Evolutionary conservation across 768 basidiomycete genomes (phyloP).

Genomic region (Rickenella mellea): DNA sequence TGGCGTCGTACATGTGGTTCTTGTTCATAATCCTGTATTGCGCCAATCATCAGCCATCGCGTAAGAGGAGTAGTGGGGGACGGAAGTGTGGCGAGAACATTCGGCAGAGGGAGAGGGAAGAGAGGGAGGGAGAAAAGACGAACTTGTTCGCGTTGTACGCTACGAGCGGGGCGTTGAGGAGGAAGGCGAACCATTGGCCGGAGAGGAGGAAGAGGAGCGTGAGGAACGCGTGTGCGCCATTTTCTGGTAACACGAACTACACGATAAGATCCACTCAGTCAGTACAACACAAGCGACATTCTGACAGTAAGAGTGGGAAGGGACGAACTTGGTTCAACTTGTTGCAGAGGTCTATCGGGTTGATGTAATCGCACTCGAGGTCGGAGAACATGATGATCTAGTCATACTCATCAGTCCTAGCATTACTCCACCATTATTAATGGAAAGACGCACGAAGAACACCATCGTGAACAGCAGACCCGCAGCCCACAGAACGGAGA

Average conservation of each 20-base stretch:
- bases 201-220: conserved; percentile 84
- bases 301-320: background rate
- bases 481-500: conserved; percentile 91
- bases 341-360: conserved; percentile 99
- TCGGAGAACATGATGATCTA: conserved; percentile 99
- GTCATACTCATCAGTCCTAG: background rate
- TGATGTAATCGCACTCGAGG: conserved; percentile 99
- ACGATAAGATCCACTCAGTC: background rate
- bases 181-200: conserved; percentile 91
- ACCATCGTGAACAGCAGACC: conserved; percentile 97
- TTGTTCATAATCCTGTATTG: conserved; percentile 78
- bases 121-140: conserved; percentile 20
- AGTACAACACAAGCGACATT: background rate
- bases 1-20: conserved; percentile 98
- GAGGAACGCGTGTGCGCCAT: conserved; percentile 89
- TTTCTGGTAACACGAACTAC: conserved; percentile 96
- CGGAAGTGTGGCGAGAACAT: background rate
- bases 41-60: too few relatives aligned
- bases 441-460: conserved; percentile 75
- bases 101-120: conserved; percentile 1
- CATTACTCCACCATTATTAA: background rate
- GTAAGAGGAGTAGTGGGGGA: conserved; percentile 1
- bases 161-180: conserved; percentile 82
- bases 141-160: conserved; percentile 92
- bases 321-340: conserved; percentile 87